phyloP scores from a whole-genome alignment of 2,329 filamentous ascomycete genomes.

The Tolypocladium capitatum region DNA sequence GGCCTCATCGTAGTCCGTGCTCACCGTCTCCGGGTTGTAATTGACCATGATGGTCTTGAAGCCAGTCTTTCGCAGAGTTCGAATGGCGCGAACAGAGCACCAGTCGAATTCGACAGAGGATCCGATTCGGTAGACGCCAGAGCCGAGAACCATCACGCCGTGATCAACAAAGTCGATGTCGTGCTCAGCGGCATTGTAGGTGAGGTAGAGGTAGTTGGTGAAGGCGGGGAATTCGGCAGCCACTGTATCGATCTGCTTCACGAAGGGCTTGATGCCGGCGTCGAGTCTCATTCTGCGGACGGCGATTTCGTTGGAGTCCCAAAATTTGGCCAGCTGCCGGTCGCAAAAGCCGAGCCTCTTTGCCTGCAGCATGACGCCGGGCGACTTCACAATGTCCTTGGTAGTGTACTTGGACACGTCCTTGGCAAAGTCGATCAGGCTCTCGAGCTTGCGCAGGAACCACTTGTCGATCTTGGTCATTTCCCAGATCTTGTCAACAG shows the following conservation, averaged over 20 bases:
- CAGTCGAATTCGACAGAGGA: slow-evolving; percentile 98
- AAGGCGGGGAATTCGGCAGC: slow-evolving; percentile 89
- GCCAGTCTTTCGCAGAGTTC: slow-evolving; percentile 70
- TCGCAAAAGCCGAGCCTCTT: slow-evolving; percentile 94
- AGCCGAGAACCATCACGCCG: slow-evolving; percentile 91
- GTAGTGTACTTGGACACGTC: slow-evolving; percentile 54
- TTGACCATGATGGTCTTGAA: slow-evolving; percentile 97
- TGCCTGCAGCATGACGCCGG: slow-evolving; percentile 60
- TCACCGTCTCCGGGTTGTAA: slow-evolving; percentile 81
- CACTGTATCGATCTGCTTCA: slow-evolving; percentile 98
- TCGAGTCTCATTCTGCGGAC: slow-evolving; percentile 77
- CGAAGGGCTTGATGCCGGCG: slow-evolving; percentile 70
- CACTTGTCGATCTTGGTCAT: slow-evolving; percentile 98
- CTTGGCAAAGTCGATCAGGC: slow-evolving; percentile 78
- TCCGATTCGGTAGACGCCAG: slow-evolving; percentile 92
- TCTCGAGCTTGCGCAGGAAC: slow-evolving; percentile 89
- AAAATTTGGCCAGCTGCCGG: slow-evolving; percentile 84
- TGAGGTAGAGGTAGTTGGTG: slow-evolving; percentile 94
- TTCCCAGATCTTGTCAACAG: slow-evolving; percentile 94
- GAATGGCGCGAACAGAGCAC: slow-evolving; percentile 91
- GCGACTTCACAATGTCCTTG: slow-evolving; percentile 49
- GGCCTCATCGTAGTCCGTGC: slow-evolving; percentile 87
- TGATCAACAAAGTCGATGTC: slow-evolving; percentile 79
- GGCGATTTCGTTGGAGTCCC: slow-evolving; percentile 86
- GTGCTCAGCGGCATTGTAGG: slow-evolving; percentile 81